Percentiles rank a stretch among this genome's conserved stretches.
Evolutionary conservation across 805 yeast genomes (phyloP).

Genomic region (Kuraishia cidri): DNA sequence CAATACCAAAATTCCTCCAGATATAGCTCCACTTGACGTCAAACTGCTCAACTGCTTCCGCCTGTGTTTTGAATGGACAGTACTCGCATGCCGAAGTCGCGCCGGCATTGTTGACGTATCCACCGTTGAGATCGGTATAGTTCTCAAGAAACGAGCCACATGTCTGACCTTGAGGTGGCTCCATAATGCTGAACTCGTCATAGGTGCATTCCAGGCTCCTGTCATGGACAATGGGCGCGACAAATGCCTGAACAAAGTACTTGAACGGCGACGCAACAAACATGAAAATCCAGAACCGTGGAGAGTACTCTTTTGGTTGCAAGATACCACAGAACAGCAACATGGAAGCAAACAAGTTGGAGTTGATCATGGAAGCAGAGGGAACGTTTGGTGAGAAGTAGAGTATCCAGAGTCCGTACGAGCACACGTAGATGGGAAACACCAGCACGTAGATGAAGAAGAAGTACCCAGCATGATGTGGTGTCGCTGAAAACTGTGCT

Average conservation of each 20-base stretch:
- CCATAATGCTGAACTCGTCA: slow-evolving; percentile 25
- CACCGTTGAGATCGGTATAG: slow-evolving; percentile 27
- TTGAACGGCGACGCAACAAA: slow-evolving; percentile 37
- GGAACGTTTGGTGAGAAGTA: slow-evolving; percentile 34
- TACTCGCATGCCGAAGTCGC: slow-evolving; percentile 10
- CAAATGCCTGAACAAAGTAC: slow-evolving; percentile 36
- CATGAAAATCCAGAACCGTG: slow-evolving; percentile 41
- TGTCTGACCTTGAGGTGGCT: slow-evolving; percentile 36
- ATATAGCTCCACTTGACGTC: slow-evolving; percentile 9
- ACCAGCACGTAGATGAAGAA: slow-evolving; percentile 22
- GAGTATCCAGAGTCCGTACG: slow-evolving; percentile 29
- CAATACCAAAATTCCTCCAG: slow-evolving; percentile 19
- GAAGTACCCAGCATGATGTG: slow-evolving; percentile 25
- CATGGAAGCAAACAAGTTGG: slow-evolving; percentile 23
- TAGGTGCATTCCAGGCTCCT: slow-evolving; percentile 25
- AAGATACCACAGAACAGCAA: slow-evolving; percentile 30
- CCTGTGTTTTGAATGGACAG: slow-evolving; percentile 11
- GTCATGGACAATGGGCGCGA: slow-evolving; percentile 27
- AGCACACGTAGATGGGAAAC: slow-evolving; percentile 17
- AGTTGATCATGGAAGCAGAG: slow-evolving; percentile 29
- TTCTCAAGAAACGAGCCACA: slow-evolving; percentile 34
- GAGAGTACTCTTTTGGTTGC: slow-evolving; percentile 32
- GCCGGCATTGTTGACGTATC: slow-evolving; percentile 31
- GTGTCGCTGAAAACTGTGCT: slow-evolving; percentile 13
- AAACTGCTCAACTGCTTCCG: slow-evolving; percentile 10